These are phyloP conservation scores for Alternaria viburni DNA, from an alignment of 2,329 filamentous ascomycete genomes.

Conservation along the genomic window DNA sequence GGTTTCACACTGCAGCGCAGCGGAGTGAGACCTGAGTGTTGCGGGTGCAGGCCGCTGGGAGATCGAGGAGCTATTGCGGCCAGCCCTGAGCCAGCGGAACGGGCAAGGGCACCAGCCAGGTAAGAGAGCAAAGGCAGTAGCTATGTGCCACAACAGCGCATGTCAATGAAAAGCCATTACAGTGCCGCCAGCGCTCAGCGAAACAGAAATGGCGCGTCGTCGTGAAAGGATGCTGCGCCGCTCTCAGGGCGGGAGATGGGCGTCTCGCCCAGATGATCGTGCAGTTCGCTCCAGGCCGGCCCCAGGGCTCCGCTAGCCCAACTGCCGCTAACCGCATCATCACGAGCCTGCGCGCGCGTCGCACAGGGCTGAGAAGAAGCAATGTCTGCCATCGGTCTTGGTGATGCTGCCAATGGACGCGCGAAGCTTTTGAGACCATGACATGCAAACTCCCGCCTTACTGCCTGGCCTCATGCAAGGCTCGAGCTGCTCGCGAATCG, in stretches of 20 bases:
- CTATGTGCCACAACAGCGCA: constrained; percentile 14
- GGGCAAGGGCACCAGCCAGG: constrained; percentile 15
- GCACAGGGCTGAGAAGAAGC: constrained; percentile 2
- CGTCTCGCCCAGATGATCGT: constrained; percentile 16
- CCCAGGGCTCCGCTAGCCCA: not conserved
- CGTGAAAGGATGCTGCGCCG: not conserved
- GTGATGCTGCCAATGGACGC: not conserved
- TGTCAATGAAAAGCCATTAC: constrained; percentile 5
- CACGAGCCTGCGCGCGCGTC: constrained; percentile 1
- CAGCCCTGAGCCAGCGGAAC: constrained; percentile 2
- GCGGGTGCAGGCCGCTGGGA: constrained; percentile 7
- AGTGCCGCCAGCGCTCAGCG: not conserved
- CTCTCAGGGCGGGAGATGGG: constrained; percentile 6
- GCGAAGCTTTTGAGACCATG: not conserved
- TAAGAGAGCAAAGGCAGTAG: constrained; percentile 7
- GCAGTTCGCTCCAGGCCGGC: not conserved
- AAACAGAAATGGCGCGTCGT: constrained; percentile 2
- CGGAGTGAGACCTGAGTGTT: constrained; percentile 4
- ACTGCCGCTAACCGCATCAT: constrained; percentile 3
- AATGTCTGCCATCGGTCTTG: not conserved
- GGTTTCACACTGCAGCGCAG: not conserved
- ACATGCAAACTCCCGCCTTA: not conserved
- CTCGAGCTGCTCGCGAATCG: constrained; percentile 17
- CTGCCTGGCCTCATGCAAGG: constrained; percentile 29
- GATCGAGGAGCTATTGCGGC: constrained; percentile 13